A percentile compares a stretch with the other conserved stretches of the same genome.
phyloP scores from a whole-genome alignment of 331 rosid genomes.

The Telfairia occidentalis region DNA sequence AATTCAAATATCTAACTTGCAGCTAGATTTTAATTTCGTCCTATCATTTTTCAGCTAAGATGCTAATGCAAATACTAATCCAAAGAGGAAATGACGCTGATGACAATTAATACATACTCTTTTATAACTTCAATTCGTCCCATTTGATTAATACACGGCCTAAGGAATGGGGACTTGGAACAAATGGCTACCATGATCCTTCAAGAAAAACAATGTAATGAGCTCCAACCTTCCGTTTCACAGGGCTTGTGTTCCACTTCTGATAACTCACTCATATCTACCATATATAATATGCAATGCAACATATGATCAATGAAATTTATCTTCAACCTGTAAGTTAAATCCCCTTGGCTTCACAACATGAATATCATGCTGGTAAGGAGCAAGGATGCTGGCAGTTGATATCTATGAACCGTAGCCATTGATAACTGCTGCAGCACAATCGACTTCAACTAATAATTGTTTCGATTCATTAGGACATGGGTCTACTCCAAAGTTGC shows the following conservation, averaged over 20 bases:
- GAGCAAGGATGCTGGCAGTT: background rate
- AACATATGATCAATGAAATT: background rate
- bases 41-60: background rate
- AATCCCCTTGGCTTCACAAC: background rate
- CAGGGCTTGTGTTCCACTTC: background rate
- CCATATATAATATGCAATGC: background rate
- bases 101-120: background rate
- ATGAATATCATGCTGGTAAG: background rate
- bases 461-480: conserved; percentile 29
- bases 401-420: background rate
- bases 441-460: conserved; percentile 28
- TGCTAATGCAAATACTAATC: background rate
- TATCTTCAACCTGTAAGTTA: conserved; percentile 4
- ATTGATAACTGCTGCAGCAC: conserved; percentile 18
- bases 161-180: background rate
- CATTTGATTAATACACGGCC: background rate
- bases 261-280: background rate
- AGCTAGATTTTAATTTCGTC: background rate
- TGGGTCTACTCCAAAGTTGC: conserved; percentile 28
- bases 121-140: background rate
- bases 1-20: background rate
- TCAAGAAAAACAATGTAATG: background rate
- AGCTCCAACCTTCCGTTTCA: background rate
- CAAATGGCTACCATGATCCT: background rate
- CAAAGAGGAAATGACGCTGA: background rate